Conservation (phyloP, 2,329 filamentous ascomycete genomes). For the Hyphodiscus sp. region DNA sequence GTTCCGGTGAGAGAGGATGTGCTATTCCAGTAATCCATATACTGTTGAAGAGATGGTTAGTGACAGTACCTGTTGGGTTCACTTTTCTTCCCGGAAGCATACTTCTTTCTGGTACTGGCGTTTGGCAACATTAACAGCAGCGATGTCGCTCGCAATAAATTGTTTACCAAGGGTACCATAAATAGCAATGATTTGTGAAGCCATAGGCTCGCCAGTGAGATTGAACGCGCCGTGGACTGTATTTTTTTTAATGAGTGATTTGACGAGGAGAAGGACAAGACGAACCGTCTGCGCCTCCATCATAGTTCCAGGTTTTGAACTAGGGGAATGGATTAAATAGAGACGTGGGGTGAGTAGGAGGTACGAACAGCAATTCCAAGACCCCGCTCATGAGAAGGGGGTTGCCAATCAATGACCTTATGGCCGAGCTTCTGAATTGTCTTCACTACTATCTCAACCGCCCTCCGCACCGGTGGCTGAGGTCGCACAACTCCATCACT, state of each 20-base stretch:
- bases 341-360: constrained; percentile 19
- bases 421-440: constrained; percentile 47
- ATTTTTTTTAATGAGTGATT: background rate
- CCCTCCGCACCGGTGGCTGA: constrained; percentile 52
- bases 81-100: constrained; percentile 32
- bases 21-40: constrained; percentile 42
- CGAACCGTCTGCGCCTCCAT: constrained; percentile 42
- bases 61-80: background rate
- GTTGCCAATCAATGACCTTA: constrained; percentile 52
- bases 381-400: constrained; percentile 41
- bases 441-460: constrained; percentile 43
- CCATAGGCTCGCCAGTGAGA: constrained; percentile 48
- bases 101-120: constrained; percentile 45
- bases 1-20: constrained; percentile 20
- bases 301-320: constrained; percentile 35
- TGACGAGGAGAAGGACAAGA: background rate
- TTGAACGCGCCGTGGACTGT: constrained; percentile 40
- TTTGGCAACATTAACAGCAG: constrained; percentile 41
- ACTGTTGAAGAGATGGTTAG: background rate
- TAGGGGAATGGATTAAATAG: constrained; percentile 3
- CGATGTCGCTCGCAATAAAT: constrained; percentile 28
- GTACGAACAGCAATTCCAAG: constrained; percentile 35
- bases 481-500: constrained; percentile 44
- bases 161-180: constrained; percentile 28
- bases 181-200: constrained; percentile 10